Base-by-base conservation (phyloP, 495 filamentous ascomycete species). In the Penicillium canescens region DNA sequence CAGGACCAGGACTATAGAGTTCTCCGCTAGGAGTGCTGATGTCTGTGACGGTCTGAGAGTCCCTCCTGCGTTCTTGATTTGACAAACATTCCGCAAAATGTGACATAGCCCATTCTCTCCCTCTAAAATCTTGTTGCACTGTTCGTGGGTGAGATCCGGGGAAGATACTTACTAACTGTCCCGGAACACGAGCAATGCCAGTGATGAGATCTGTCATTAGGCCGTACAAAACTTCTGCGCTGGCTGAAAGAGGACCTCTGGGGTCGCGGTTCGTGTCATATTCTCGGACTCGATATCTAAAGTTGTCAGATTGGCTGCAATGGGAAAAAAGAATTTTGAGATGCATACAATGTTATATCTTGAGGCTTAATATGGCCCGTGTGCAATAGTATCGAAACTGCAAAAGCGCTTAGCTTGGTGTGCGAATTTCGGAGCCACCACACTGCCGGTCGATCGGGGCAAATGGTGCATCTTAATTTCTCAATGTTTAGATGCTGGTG, bases 191-290 rank as follows among this genome's bases (percentile, higher is more conserved):
- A 18, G 18, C 18, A 18, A 18, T 18, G 1, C 90, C 91, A 79
- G 93, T 89, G 60, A 87, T 78, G 42, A 98, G 81, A 52, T 78
- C 86, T 13, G 84, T 78, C 33, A 90, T 74, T 8, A 90, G 88
- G 7, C 90, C 90, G 10, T 92, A 73, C 2, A 96, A 66, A 0
- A 90, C 88, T n/a, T 85, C 82, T 12, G 88, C 89, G 7, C 86
- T 83, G 13, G 92, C 78, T 0, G 18, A 18, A 18, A 18, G 18
- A 18, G 89, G 89, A 52, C 91, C 85, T 59, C 80, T 82, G 3
- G 89, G 85, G 47, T 90, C 80, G 35, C 88, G 82, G 44, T 87
- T 82, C 2, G 86, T 89, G 54, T 86, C 82, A 60, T 90, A 87
- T 59, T 91, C 86, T 46, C 76, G 72, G 3, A 84, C 62, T 34